Base-by-base conservation (phyloP, 495 filamentous ascomycete species). In the Aspergillus carlsbadensis region DNA sequence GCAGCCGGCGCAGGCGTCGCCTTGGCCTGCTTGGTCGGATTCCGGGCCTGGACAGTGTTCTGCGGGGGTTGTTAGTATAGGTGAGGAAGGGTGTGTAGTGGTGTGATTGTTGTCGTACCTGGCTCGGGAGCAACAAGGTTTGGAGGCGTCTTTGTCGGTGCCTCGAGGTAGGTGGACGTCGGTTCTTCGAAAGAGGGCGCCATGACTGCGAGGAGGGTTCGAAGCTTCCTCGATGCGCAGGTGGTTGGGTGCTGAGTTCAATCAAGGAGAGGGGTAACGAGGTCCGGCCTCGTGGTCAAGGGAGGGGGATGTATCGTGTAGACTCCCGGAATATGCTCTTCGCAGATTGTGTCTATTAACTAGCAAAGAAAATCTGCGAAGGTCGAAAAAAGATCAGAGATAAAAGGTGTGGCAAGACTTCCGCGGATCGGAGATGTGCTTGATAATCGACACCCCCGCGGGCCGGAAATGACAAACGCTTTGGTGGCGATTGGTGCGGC, bases 41-140 rank as follows among this genome's bases (percentile, higher is more conserved):
- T 96, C 91, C 34, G 94, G 94, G 2, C 94, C 94, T 29, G 95
- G 95, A 65, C 94, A 98, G 79, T 98, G 92, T 71, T 97, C 87
- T 84, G 56, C 3, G 15, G 5, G 21, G 43, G 33, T 22, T 21
- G 24, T 35, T 31, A 24, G 18, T 33, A 26, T 41, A 22, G 8
- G 6, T 17, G 31, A 13, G 13, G 54, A 42, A 24, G 17, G n/a
- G n/a, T 31, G 26, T 13, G 15, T 7, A n/a, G 54, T 24, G 62
- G 26, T 29, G 26, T 29, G n/a, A n/a, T n/a, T n/a, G n/a, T n/a
- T n/a, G 26, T 29, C 67, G 36, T 75, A 84, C 81, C 90, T 65
- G 94, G 94, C 64, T 96, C 92, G 34, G 93, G 94, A 20, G 94
- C 94, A 54, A 97, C 86, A 49, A 97, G 88, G 47, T 89, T 79